phyloP scores from a whole-genome alignment of 164 flowering plant genomes.

The Umbilicus rupestris region DNA sequence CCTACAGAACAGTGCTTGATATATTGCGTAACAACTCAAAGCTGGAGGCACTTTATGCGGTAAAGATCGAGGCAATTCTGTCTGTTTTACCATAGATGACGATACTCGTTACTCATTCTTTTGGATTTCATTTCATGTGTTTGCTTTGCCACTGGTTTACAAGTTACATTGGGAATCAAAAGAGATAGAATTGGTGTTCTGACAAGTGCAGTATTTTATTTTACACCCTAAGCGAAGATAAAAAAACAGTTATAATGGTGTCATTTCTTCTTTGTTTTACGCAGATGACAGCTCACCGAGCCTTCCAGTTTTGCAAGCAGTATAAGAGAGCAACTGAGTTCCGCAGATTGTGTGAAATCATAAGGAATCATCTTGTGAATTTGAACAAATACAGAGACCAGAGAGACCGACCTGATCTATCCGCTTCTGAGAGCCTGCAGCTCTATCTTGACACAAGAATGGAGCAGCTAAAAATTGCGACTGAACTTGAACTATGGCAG shows the following conservation, averaged over 20 bases:
- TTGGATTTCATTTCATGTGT: too few relatives aligned
- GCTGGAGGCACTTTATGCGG: slow-evolving; percentile 87
- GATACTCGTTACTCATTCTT: too few relatives aligned
- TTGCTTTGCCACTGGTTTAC: too few relatives aligned
- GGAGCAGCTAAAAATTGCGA: slow-evolving; percentile 94
- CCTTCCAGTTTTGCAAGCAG: slow-evolving; percentile 94
- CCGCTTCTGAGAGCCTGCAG: slow-evolving; percentile 82
- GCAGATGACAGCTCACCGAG: slow-evolving; percentile 93
- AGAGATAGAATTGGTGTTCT: too few relatives aligned
- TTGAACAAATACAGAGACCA: slow-evolving; percentile 88
- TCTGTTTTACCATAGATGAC: not conserved
- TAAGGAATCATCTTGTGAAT: slow-evolving; percentile 77
- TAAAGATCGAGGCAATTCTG: slow-evolving; percentile 15
- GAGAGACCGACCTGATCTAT: slow-evolving; percentile 74
- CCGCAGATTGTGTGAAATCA: slow-evolving; percentile 87
- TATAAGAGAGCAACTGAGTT: slow-evolving; percentile 89
- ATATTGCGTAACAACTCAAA: slow-evolving; percentile 87
- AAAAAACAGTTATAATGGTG: not conserved
- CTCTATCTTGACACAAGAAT: slow-evolving; percentile 86
- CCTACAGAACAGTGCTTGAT: slow-evolving; percentile 88
- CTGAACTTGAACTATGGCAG: slow-evolving; percentile 95
- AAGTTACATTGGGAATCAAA: too few relatives aligned
- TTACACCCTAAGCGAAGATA: too few relatives aligned
- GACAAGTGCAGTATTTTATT: too few relatives aligned
- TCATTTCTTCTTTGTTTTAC: slow-evolving; percentile 1